These are phyloP conservation scores for Sugiyamaella japonica DNA, from an alignment of 1,139 yeast genomes.

Conservation along the genomic window DNA sequence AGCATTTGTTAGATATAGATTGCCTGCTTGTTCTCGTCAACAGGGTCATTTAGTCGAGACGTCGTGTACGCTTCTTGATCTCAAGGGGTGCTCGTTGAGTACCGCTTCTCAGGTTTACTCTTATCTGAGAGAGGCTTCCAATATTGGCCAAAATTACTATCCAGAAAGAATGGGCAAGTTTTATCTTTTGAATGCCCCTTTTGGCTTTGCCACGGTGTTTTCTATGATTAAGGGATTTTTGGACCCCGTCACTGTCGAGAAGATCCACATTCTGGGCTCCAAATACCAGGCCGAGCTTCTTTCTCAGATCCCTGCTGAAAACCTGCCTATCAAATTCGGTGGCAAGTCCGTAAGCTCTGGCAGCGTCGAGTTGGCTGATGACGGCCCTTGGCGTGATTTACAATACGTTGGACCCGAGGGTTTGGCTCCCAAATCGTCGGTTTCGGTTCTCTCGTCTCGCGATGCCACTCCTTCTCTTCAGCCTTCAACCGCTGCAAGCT, in stretches of 20 bases:
- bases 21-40: slow-evolving; percentile 93
- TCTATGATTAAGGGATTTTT: slow-evolving; percentile 86
- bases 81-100: slow-evolving; percentile 86
- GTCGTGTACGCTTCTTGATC: slow-evolving; percentile 91
- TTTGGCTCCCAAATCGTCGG: slow-evolving; percentile 33
- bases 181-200: slow-evolving; percentile 93
- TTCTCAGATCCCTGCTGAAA: slow-evolving; percentile 90
- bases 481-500: slow-evolving; percentile 1
- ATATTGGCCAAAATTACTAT: slow-evolving; percentile 93
- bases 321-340: slow-evolving; percentile 88
- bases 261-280: slow-evolving; percentile 83
- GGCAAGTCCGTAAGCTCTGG: slow-evolving; percentile 72
- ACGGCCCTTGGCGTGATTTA: slow-evolving; percentile 97
- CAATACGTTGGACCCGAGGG: slow-evolving; percentile 56
- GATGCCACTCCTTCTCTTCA: slow-evolving; percentile 5
- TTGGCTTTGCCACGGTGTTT: slow-evolving; percentile 95
- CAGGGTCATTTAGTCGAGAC: slow-evolving; percentile 82
- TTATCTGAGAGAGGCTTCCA: slow-evolving; percentile 89
- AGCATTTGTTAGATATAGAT: slow-evolving; percentile 74
- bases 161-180: slow-evolving; percentile 99
- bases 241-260: slow-evolving; percentile 97
- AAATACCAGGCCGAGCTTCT: slow-evolving; percentile 78
- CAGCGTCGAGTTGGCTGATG: slow-evolving; percentile 79
- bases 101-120: slow-evolving; percentile 83
- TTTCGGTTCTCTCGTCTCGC: slow-evolving; percentile 12